These are phyloP conservation scores for Citrus sp. DNA, from an alignment of 345 rosid genomes.

Conservation along the genomic window DNA sequence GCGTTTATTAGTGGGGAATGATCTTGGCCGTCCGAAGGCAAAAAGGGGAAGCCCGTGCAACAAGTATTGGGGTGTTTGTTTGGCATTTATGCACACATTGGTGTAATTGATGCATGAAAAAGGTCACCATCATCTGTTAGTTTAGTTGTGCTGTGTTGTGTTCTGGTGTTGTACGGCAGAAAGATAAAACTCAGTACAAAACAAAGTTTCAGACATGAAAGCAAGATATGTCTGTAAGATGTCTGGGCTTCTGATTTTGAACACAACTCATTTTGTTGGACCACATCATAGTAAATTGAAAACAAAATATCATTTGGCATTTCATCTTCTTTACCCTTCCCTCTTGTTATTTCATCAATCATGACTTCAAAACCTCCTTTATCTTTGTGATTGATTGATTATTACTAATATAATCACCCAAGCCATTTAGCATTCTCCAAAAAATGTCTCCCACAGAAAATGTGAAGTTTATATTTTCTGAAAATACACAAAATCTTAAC, in stretches of 20 bases:
- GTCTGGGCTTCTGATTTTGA: conserved; percentile 4
- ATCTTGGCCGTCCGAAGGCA: conserved; percentile 43
- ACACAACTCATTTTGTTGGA: conserved; percentile 1
- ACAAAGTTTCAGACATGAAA: conserved; percentile 16
- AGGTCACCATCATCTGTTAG: conserved; percentile 59
- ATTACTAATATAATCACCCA: background rate
- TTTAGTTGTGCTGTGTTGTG: background rate
- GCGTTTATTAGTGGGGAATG: background rate
- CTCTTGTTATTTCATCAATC: background rate
- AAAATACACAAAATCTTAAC: background rate
- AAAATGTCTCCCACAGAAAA: background rate
- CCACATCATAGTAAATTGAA: background rate
- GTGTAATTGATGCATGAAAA: conserved; percentile 28
- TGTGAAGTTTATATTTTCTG: background rate
- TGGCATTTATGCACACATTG: conserved; percentile 24
- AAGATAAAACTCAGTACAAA: conserved; percentile 17
- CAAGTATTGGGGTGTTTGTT: conserved; percentile 28
- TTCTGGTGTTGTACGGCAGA: conserved; percentile 28
- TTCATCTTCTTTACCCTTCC: background rate
- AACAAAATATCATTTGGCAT: background rate
- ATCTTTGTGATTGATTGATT: background rate
- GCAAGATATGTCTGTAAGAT: conserved; percentile 10
- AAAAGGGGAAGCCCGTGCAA: background rate
- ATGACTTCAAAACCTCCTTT: background rate
- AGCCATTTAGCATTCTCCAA: background rate